Evolutionary conservation across 2,329 filamentous ascomycete species (phyloP), one percentile per base, ranked within the genome.

Genomic region (Dendryphion nanum): DNA sequence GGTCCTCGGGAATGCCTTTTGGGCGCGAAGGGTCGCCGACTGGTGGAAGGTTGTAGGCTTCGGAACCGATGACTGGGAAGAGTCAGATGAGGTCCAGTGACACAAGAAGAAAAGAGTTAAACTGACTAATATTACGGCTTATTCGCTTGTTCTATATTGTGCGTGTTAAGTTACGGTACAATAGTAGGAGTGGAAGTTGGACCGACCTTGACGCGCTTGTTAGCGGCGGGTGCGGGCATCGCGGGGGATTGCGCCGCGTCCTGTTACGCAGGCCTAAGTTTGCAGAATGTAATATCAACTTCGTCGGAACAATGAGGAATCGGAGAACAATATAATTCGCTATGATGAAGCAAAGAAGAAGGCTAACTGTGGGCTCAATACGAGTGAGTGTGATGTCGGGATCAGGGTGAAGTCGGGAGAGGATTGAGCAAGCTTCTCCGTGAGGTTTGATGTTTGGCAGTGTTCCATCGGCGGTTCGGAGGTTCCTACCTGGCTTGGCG

Each of bases 1-100:
- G 93, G 67, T 95, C 90, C 45, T 87, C 78, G 17, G 91, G 89
- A 4, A 88, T 80, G 60, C 82, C 78, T 16, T 82, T 72, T 2
- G 89, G 61, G 30, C 66, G 87, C 58, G 60, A 50, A 41, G 63
- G 61, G 47, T 89, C 86, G 51, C 84, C 81, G 59, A 79, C 76
- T 35, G 88, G 85, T 15, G 91, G 89, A 45, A 93, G 68, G 23
- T 64, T 59, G 63, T 66, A 70, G 43, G 72, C 70, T 58, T 72
- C 67, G 32, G 71, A 73, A 50, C 72, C 72, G 53, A 75, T 74
- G 49, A 74, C 64, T 67, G 50, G 24, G 57, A 37, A 2, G 47
- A 52, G 61, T 50, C 47, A 60, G 55, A 41, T 45, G 23, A 50
- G 17, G 32, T 10, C 4, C 30, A n/a, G 30, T 3, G 18, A 29